Percentiles rank a stretch among this genome's conserved stretches.
Evolutionary conservation across 805 yeast genomes (phyloP).

Genomic region (Wickerhamomyces mucosus): DNA sequence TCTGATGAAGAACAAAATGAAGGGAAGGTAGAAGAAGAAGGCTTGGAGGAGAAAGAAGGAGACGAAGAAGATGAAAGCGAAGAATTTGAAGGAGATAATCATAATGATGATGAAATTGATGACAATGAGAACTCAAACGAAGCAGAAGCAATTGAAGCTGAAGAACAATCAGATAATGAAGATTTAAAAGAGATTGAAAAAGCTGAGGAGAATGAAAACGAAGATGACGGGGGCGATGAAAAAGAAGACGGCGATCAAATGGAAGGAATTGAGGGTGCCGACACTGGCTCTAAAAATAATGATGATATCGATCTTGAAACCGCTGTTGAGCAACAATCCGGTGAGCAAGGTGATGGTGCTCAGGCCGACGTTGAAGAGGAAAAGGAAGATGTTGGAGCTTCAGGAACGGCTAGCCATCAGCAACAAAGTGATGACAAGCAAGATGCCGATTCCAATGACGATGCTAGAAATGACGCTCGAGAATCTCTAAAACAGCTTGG

Average conservation of each 20-base stretch:
- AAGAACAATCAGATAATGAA: conserved; percentile 25
- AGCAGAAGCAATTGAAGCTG: conserved; percentile 25
- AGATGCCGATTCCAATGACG: conserved; percentile 31
- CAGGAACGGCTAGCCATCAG: conserved; percentile 41
- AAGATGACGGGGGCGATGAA: conserved; percentile 31
- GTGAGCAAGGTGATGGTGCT: conserved; percentile 54
- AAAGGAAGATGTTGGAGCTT: conserved; percentile 58
- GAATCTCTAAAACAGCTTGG: conserved; percentile 85
- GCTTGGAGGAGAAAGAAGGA: conserved; percentile 24
- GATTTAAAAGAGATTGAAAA: conserved; percentile 14
- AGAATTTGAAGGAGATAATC: conserved; percentile 21
- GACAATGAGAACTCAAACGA: conserved; percentile 20
- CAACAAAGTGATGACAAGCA: conserved; percentile 33
- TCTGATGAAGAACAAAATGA: conserved; percentile 23
- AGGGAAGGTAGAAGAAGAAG: conserved; percentile 19
- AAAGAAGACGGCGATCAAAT: conserved; percentile 32
- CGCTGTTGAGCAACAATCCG: conserved; percentile 49
- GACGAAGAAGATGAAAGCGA: conserved; percentile 21
- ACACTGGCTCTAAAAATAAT: conserved; percentile 28
- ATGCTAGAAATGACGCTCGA: conserved; percentile 56
- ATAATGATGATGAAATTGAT: conserved; percentile 24
- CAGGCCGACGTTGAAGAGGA: conserved; percentile 47
- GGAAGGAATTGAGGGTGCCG: conserved; percentile 49
- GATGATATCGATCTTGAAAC: conserved; percentile 47
- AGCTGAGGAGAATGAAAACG: conserved; percentile 24